phyloP scores from a whole-genome alignment of 805 yeast genomes.

The Candida maris region DNA sequence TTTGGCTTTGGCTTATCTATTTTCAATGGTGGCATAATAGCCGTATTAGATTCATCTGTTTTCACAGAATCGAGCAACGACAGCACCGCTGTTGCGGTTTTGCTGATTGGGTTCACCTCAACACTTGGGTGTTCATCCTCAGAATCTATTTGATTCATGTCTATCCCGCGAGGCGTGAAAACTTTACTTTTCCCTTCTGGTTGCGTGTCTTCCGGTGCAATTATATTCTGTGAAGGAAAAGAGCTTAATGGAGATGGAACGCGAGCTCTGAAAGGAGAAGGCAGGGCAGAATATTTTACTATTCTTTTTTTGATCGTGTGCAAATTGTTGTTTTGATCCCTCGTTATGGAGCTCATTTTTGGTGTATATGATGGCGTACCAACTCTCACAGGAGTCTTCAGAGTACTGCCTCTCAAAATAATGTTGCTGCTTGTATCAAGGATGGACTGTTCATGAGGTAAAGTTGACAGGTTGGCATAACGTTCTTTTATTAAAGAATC shows the following conservation, averaged over 20 bases:
- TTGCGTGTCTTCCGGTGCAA: constrained; percentile 10
- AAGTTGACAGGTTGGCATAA: neutral
- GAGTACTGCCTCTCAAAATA: constrained; percentile 22
- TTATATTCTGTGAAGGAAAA: constrained; percentile 15
- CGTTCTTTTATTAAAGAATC: neutral
- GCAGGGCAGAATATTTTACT: constrained; percentile 25
- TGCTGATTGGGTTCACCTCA: constrained; percentile 15
- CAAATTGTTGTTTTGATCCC: constrained; percentile 11
- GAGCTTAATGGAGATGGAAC: constrained; percentile 28
- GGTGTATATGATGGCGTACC: constrained; percentile 27
- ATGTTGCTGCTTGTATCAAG: constrained; percentile 16
- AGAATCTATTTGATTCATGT: constrained; percentile 15
- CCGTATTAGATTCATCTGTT: neutral
- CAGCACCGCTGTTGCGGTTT: constrained; percentile 24
- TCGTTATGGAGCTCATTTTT: constrained; percentile 10
- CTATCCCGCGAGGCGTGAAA: constrained; percentile 14
- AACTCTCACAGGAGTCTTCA: constrained; percentile 22
- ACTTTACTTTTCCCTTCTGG: constrained; percentile 2
- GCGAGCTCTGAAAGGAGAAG: constrained; percentile 26
- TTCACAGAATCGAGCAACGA: constrained; percentile 15
- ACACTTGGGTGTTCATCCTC: constrained; percentile 2
- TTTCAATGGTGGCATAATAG: neutral
- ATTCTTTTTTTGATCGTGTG: constrained; percentile 26
- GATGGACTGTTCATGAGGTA: constrained; percentile 11
- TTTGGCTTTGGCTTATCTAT: constrained; percentile 2